Base-by-base conservation (phyloP, 768 basidiomycete genomes). In the Lactarius psammicola region DNA sequence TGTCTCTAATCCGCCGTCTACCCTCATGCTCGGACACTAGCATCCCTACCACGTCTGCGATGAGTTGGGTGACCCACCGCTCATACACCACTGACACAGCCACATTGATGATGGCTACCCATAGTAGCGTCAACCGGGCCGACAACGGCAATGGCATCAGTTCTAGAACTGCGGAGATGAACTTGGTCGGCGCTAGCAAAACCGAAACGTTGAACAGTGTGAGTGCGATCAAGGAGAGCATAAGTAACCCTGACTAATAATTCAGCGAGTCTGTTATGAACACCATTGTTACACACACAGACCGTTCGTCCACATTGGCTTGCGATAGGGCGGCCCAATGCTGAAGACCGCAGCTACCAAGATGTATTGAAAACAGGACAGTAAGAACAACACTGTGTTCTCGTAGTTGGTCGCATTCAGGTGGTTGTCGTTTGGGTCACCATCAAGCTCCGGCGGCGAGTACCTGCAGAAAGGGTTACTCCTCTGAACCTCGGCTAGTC, bases 361-460 rank as follows among this genome's bases (percentile, higher is more conserved):
- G 72, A 98, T 93, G 76, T 99, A 99, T 78, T 99, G 97, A 86
- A 98, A 98, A 68, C 94, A 97, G 11, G 97, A 98, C 54, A 98
- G 80, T 69, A 98, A 77, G 79, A 99, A 99, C 63, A 99, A 77
- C 33, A 84, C 86, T 6, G 97, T 87, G 75, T 99, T 98, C 76
- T 98, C 97, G 72, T 84, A 95, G 74, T 95, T 98, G 49, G 79
- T 85, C 26, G 93, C 88, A 65, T 94, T 85, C 53, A 98, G 81
- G 71, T 92, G 86, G 75, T 88, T 84, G 66, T 84, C 79, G 55
- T 81, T 49, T 20, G 63, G 23, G 36, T 51, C 82, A 53, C 78
- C 76, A 7, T 73, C 72, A 30, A 82, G 80, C 23, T 82, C 73
- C 38, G 64, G 23, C 10, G 69, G 63, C 18, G 51, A 38, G 53